These are phyloP conservation scores for Jacaranda copaia DNA, from an alignment of 257 asterid genomes.

Conservation along the genomic window DNA sequence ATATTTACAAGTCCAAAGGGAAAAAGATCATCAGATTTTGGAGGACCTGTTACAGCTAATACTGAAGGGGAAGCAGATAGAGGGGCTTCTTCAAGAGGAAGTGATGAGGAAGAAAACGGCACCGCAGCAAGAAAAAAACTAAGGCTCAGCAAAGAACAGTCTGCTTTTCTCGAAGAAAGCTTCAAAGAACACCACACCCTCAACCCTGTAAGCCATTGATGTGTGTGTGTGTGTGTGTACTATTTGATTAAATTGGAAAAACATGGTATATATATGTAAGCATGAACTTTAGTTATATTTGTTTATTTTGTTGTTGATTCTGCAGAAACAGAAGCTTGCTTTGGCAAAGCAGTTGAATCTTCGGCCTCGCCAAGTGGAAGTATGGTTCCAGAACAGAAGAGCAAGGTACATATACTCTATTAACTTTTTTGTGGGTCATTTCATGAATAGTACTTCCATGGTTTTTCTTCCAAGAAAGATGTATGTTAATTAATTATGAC, in stretches of 20 bases:
- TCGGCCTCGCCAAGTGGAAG: constrained; percentile 95
- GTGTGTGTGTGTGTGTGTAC: too few relatives aligned
- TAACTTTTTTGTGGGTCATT: too few relatives aligned
- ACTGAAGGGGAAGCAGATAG: constrained; percentile 39
- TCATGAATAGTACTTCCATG: too few relatives aligned
- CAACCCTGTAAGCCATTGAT: constrained; percentile 73
- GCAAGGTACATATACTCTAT: constrained; percentile 60
- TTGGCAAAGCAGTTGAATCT: constrained; percentile 85
- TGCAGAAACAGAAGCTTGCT: constrained; percentile 83
- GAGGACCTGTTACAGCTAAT: constrained; percentile 11
- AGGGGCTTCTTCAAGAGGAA: constrained; percentile 61
- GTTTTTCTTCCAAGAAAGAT: too few relatives aligned
- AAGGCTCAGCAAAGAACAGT: constrained; percentile 79
- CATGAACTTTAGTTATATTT: too few relatives aligned
- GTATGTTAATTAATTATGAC: too few relatives aligned
- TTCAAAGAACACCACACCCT: constrained; percentile 91
- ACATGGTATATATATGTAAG: too few relatives aligned
- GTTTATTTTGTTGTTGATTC: too few relatives aligned
- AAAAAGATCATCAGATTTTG: constrained; percentile 38
- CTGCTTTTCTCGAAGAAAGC: constrained; percentile 91
- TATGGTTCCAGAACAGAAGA: constrained; percentile 95
- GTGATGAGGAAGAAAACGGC: constrained; percentile 75
- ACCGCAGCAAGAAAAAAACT: constrained; percentile 64
- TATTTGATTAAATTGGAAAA: too few relatives aligned
- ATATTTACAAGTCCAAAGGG: constrained; percentile 39